These are phyloP conservation scores for Beauveria medogensis DNA, from an alignment of 2,329 filamentous ascomycete species.

Conservation along the genomic window DNA sequence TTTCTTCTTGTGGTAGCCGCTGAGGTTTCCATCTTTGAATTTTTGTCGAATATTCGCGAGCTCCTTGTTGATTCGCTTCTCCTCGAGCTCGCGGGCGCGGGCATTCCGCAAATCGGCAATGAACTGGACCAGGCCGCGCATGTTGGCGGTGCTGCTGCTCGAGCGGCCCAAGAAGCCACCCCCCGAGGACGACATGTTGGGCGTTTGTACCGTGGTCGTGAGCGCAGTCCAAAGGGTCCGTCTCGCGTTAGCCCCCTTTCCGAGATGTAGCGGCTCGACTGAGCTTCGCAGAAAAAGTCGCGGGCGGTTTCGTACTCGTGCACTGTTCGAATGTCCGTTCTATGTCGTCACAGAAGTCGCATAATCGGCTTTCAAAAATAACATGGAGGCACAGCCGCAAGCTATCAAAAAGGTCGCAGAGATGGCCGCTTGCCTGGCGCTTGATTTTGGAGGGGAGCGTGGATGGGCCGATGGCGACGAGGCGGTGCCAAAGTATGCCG, in stretches of 20 bases:
- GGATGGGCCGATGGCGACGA: neutral
- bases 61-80: slow-evolving; percentile 99
- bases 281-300: neutral
- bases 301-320: neutral
- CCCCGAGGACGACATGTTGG: slow-evolving; percentile 47
- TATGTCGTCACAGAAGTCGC: neutral
- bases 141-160: slow-evolving; percentile 56
- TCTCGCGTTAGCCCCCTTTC: slow-evolving; percentile 1
- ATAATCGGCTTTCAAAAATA: neutral
- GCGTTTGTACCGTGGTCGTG: neutral
- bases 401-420: neutral
- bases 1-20: slow-evolving; percentile 99
- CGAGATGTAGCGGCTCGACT: neutral
- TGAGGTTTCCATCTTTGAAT: slow-evolving; percentile 91
- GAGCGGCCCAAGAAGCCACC: slow-evolving; percentile 59
- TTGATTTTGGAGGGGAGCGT: slow-evolving; percentile 2
- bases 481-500: neutral
- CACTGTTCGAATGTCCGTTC: neutral
- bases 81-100: slow-evolving; percentile 86
- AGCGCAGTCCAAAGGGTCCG: neutral
- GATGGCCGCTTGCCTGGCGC: neutral
- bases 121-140: slow-evolving; percentile 89
- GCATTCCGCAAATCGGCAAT: slow-evolving; percentile 96
- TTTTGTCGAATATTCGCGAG: slow-evolving; percentile 96
- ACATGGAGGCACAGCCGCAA: neutral